phyloP scores from a whole-genome alignment of 768 basidiomycete genomes.

The Suillus weaverae region DNA sequence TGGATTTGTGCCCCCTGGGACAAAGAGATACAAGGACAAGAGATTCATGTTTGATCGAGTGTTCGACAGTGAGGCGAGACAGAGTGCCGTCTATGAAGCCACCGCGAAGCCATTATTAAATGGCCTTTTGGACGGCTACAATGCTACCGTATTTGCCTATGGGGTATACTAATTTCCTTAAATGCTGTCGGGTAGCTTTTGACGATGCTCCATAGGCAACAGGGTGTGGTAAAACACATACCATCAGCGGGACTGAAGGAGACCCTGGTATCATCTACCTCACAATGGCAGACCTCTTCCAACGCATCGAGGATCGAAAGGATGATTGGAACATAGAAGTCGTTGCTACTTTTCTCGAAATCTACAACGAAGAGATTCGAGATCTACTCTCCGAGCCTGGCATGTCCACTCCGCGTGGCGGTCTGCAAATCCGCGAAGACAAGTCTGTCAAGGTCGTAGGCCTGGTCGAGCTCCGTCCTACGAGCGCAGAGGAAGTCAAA shows the following conservation, averaged over 20 bases:
- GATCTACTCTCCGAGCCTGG: conserved; percentile 85
- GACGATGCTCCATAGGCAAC: conserved; percentile 68
- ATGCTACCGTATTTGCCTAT: conserved; percentile 98
- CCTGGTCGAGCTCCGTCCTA: conserved; percentile 79
- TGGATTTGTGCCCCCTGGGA: conserved; percentile 82
- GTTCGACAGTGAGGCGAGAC: conserved; percentile 76
- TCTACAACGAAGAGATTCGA: conserved; percentile 98
- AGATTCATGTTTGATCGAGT: conserved; percentile 97
- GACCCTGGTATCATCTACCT: conserved; percentile 95
- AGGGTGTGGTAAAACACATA: conserved; percentile 99
- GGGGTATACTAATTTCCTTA: conserved; percentile 61
- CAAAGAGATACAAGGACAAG: conserved; percentile 94
- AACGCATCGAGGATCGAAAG: conserved; percentile 82
- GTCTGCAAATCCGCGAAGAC: conserved; percentile 92
- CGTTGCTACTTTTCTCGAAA: conserved; percentile 94
- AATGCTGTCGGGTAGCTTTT: conserved; percentile 6
- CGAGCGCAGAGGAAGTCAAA: conserved; percentile 89
- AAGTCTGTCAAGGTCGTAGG: conserved; percentile 89
- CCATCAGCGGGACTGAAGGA: conserved; percentile 86
- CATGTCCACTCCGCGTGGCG: conserved; percentile 66
- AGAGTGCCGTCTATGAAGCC: conserved; percentile 84
- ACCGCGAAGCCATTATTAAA: conserved; percentile 85
- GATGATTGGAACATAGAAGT: conserved; percentile 88
- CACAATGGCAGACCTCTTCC: conserved; percentile 96
- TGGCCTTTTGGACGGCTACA: conserved; percentile 90